Evolutionary conservation across 2,329 filamentous ascomycete species (phyloP), one percentile per base, ranked within the genome.

Genomic region (Phaeosphaeriaceae sp.): DNA sequence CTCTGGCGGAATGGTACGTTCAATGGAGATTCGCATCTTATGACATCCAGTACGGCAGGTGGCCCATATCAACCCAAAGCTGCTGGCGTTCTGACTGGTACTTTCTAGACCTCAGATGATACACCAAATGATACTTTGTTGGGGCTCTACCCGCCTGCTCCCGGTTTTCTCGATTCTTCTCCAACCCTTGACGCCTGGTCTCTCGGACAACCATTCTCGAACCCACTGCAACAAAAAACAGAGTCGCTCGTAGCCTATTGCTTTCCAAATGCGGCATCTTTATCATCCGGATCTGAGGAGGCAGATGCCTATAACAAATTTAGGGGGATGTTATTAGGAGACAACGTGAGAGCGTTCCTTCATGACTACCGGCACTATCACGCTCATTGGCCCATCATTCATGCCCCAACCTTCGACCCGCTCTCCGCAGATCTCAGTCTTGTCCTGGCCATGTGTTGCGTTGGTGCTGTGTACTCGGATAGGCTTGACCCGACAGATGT

Each of bases 391-490:
- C 87, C 89, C 20, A 83, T 91, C 65, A 83, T 92, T 52, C 89
- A 93, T 71, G 83, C 89, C 73, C 85, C 89, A 36, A 90, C 89
- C 9, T 91, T 92, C 77, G 85, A 87, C 70, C 84, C 90, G 53
- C 81, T 85, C 60, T 84, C 88, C 61, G 85, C 87, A 48, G 88
- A 89, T 72, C 86, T 88, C 59, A 88, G 88, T 63, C 82, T 92
- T 60, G 79, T 91, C 50, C 83, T 90, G 58, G 84, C 84, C 60
- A 90, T 93, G 82, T 87, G 90, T 69, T 91, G 88, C 72, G 83
- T 91, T 67, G 90, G 90, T 40, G 89, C 90, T 42, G 90, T 91
- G 56, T 93, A 92, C 76, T 91, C 90, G 51, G 84, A 89, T 53
- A 83, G 83, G 60, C 79, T 90, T 60, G 79, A 82, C 25, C 77